Conservation (phyloP, 768 basidiomycete genomes). For the Mycena rebaudengoi region DNA sequence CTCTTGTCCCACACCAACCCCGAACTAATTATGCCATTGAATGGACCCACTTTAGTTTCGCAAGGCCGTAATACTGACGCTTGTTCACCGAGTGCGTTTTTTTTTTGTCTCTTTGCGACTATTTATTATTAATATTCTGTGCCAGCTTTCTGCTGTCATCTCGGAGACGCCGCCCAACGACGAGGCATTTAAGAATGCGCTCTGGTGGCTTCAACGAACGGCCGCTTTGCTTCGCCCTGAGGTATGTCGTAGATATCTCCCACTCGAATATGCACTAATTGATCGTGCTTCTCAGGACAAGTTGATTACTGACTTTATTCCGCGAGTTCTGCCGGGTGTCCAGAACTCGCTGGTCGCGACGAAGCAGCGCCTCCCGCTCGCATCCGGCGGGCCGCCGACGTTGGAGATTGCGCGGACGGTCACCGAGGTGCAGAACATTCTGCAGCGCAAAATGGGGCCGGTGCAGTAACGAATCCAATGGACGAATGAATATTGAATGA, state of each 20-base stretch:
- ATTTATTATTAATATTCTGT: conserved; percentile 1
- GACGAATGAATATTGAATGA: no score
- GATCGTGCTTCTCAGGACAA: conserved; percentile 66
- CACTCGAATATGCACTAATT: background rate
- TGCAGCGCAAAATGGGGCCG: conserved; percentile 55
- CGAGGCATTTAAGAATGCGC: conserved; percentile 80
- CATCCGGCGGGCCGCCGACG: conserved; percentile 75
- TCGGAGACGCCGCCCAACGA: conserved; percentile 81
- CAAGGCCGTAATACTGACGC: conserved; percentile 86
- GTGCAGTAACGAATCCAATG: conserved; percentile 27
- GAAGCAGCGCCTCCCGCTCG: conserved; percentile 80
- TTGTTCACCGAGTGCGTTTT: conserved; percentile 78
- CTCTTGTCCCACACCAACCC: conserved; percentile 78
- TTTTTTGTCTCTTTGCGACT: background rate
- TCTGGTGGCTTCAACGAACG: conserved; percentile 90
- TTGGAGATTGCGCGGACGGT: conserved; percentile 76
- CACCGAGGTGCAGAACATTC: conserved; percentile 77
- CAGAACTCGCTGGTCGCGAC: conserved; percentile 80
- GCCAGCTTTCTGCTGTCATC: conserved; percentile 75
- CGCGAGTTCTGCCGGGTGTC: conserved; percentile 82
- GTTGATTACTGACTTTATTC: conserved; percentile 82
- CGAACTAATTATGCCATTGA: conserved; percentile 82
- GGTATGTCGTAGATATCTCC: conserved; percentile 42
- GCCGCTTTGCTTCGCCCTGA: conserved; percentile 76
- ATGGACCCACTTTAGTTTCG: conserved; percentile 73